These are phyloP conservation scores for Colletotrichum simmondsii DNA, from an alignment of 2,329 filamentous ascomycete genomes.

Conservation along the genomic window DNA sequence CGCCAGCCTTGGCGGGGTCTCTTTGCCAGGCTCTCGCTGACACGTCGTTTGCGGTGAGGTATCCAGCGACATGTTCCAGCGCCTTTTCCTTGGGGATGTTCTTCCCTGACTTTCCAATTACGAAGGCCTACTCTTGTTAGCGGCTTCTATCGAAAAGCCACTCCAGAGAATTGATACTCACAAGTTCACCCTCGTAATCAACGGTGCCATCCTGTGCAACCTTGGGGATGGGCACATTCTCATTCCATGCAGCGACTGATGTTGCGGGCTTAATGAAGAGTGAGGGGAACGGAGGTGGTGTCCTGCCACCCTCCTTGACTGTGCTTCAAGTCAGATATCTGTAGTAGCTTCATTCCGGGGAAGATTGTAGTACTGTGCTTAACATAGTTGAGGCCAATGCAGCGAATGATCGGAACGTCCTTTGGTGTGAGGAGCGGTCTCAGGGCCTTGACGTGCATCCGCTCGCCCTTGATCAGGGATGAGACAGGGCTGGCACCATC, in stretches of 20 bases:
- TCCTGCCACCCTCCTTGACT: constrained; percentile 64
- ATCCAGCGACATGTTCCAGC: constrained; percentile 59
- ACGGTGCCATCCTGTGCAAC: constrained; percentile 56
- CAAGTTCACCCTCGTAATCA: constrained; percentile 63
- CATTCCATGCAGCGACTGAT: constrained; percentile 48
- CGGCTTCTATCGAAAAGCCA: no score
- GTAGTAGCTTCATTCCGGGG: background rate
- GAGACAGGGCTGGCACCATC: constrained; percentile 42
- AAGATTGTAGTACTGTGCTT: constrained; percentile 44
- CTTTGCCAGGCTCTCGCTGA: constrained; percentile 64
- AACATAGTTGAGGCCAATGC: constrained; percentile 50
- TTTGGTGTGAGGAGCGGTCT: constrained; percentile 42
- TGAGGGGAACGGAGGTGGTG: constrained; percentile 58
- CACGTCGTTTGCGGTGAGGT: constrained; percentile 61
- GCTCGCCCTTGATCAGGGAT: constrained; percentile 39
- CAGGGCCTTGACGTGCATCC: constrained; percentile 45
- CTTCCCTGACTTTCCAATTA: constrained; percentile 65
- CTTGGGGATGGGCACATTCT: constrained; percentile 56
- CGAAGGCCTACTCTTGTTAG: constrained; percentile 47
- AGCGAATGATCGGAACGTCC: constrained; percentile 49
- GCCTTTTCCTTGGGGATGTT: constrained; percentile 58
- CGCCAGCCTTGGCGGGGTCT: constrained; percentile 55
- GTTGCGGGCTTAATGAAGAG: constrained; percentile 63
- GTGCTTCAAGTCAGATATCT: background rate
- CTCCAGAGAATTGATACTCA: constrained; percentile 23